Conservation (phyloP, 2,329 filamentous ascomycete genomes). For the Xylariaceae sp. region DNA sequence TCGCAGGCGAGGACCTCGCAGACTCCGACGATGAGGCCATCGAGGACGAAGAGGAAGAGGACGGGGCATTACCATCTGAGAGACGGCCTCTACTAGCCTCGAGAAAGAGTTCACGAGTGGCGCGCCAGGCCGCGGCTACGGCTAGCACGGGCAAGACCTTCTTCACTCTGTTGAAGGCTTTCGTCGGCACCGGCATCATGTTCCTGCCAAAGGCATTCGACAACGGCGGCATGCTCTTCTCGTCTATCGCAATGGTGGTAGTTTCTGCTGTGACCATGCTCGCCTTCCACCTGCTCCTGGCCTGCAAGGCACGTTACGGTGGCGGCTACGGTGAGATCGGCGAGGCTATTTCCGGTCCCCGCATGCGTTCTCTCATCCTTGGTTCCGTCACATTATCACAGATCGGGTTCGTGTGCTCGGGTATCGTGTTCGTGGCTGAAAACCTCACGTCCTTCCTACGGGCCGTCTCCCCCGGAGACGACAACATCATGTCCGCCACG, state of each 20-base stretch:
- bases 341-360: constrained; percentile 56
- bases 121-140: constrained; percentile 48
- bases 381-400: constrained; percentile 68
- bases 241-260: constrained; percentile 59
- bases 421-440: constrained; percentile 72
- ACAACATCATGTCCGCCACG: constrained; percentile 47
- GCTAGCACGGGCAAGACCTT: constrained; percentile 68
- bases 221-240: constrained; percentile 73
- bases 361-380: constrained; percentile 61
- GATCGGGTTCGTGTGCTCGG: constrained; percentile 72
- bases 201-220: constrained; percentile 71
- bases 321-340: constrained; percentile 73
- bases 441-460: constrained; percentile 63
- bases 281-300: constrained; percentile 66
- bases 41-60: constrained; percentile 39
- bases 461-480: constrained; percentile 47
- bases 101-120: constrained; percentile 44
- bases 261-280: constrained; percentile 62
- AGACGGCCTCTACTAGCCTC: constrained; percentile 55
- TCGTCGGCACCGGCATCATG: constrained; percentile 77
- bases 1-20: constrained; percentile 66
- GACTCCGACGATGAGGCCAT: constrained; percentile 57
- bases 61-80: constrained; percentile 40
- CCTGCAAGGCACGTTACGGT: constrained; percentile 58
- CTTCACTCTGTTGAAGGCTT: constrained; percentile 73